Conservation (phyloP, 176 grass and related monocot genomes). For the Oryza longistaminata region DNA sequence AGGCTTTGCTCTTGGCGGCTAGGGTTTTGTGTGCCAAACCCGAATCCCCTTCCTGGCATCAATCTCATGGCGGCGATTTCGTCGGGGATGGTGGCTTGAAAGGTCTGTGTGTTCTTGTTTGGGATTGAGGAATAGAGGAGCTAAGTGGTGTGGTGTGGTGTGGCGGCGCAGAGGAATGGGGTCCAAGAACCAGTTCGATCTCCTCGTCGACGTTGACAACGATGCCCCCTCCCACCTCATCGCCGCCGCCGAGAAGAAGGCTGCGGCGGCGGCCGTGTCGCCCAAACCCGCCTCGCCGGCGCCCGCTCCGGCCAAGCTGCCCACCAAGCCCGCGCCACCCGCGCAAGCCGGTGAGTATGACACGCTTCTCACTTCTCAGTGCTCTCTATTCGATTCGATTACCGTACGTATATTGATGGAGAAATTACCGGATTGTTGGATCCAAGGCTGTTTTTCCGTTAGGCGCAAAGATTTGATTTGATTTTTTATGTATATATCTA, state of each 20-base stretch:
- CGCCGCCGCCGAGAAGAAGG: slow-evolving; percentile 64
- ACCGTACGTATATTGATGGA: neutral
- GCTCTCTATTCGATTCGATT: neutral
- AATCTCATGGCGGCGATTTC: slow-evolving; percentile 53
- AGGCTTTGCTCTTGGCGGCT: slow-evolving; percentile 37
- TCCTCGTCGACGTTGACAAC: slow-evolving; percentile 77
- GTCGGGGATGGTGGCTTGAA: neutral
- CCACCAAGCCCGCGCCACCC: slow-evolving; percentile 66
- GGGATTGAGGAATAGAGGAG: neutral
- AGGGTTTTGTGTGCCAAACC: slow-evolving; percentile 59
- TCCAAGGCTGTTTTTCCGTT: neutral
- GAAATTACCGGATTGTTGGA: neutral
- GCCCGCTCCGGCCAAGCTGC: slow-evolving; percentile 46
- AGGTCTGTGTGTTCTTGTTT: slow-evolving; percentile 6
- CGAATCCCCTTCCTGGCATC: neutral
- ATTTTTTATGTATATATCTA: neutral
- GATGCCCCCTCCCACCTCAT: slow-evolving; percentile 64
- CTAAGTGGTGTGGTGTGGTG: neutral
- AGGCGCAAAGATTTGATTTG: neutral
- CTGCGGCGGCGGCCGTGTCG: slow-evolving; percentile 42
- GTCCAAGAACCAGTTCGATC: slow-evolving; percentile 71
- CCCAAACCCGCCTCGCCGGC: slow-evolving; percentile 34
- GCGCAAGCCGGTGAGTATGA: slow-evolving; percentile 63
- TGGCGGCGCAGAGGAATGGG: slow-evolving; percentile 39
- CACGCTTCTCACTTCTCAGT: neutral